A percentile compares a stretch with the other conserved stretches of the same genome.
phyloP scores from a whole-genome alignment of 1,284 basidiomycete genomes.

The Kwoniella shivajii region DNA sequence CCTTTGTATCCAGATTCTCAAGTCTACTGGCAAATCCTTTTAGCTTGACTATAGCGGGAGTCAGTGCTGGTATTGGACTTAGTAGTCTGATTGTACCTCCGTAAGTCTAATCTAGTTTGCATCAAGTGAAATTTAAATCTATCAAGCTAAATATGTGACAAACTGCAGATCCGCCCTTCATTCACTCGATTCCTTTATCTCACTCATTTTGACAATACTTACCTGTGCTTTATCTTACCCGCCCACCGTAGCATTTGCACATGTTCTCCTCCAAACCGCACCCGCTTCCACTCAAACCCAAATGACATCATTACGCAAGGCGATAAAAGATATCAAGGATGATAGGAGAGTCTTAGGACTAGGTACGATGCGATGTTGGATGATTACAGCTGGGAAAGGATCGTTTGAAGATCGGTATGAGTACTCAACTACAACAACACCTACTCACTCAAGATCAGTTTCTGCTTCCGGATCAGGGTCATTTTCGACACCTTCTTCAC shows the following conservation, averaged over 20 bases:
- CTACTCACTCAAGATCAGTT: slow-evolving; percentile 9
- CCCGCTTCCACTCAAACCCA: slow-evolving; percentile 65
- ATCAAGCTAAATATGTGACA: slow-evolving; percentile 13
- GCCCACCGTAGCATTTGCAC: slow-evolving; percentile 74
- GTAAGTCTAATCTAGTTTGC: slow-evolving; percentile 54
- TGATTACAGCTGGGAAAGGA: slow-evolving; percentile 36
- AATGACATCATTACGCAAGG: slow-evolving; percentile 75
- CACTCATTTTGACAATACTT: slow-evolving; percentile 69
- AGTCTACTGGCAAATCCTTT: slow-evolving; percentile 56
- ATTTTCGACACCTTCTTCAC: background rate
- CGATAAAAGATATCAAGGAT: slow-evolving; percentile 70
- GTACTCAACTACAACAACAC: background rate
- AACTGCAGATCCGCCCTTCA: slow-evolving; percentile 56
- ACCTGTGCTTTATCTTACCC: slow-evolving; percentile 81
- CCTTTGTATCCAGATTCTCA: slow-evolving; percentile 22
- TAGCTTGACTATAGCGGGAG: slow-evolving; percentile 52
- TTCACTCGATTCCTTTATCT: slow-evolving; percentile 71
- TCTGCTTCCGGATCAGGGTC: too few species aligned
- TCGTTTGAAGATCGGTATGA: slow-evolving; percentile 9
- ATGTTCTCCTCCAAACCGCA: slow-evolving; percentile 82
- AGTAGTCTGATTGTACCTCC: slow-evolving; percentile 54
- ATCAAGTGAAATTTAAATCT: background rate
- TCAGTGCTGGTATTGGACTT: slow-evolving; percentile 52
- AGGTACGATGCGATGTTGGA: slow-evolving; percentile 44
- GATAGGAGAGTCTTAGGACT: slow-evolving; percentile 40